phyloP scores from a whole-genome alignment of 495 filamentous ascomycete species.

The Lasiosphaeriaceae sp. region DNA sequence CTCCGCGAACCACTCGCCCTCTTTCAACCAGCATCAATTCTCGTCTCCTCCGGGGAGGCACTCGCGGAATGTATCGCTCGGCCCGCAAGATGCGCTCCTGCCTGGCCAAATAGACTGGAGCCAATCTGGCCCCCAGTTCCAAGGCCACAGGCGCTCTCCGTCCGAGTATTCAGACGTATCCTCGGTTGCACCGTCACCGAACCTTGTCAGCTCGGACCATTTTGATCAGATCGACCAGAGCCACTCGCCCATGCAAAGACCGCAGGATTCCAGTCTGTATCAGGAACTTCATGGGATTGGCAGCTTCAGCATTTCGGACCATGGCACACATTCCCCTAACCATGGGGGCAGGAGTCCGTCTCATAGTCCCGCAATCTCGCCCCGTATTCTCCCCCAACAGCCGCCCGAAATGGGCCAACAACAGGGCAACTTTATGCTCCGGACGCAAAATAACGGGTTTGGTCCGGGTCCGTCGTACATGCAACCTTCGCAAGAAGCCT shows the following conservation, averaged over 20 bases:
- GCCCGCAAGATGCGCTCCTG: slow-evolving; percentile 70
- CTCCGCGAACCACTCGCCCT: slow-evolving; percentile 55
- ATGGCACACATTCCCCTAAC: slow-evolving; percentile 51
- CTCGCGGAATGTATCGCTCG: slow-evolving; percentile 77
- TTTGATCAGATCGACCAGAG: slow-evolving; percentile 71
- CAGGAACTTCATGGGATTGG: slow-evolving; percentile 73
- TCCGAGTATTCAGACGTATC: slow-evolving; percentile 89
- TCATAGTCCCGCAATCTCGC: slow-evolving; percentile 82
- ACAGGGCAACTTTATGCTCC: slow-evolving; percentile 49
- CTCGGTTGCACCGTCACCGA: slow-evolving; percentile 77
- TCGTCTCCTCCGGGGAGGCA: slow-evolving; percentile 52
- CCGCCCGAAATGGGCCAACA: slow-evolving; percentile 45
- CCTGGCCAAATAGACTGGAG: slow-evolving; percentile 68
- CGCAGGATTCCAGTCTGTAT: slow-evolving; percentile 70
- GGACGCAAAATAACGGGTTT: slow-evolving; percentile 44
- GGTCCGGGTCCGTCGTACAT: slow-evolving; percentile 51
- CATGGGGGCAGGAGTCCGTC: slow-evolving; percentile 65
- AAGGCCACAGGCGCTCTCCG: slow-evolving; percentile 72
- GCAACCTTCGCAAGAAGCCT: slow-evolving; percentile 53
- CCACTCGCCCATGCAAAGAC: slow-evolving; percentile 73
- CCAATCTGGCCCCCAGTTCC: slow-evolving; percentile 62
- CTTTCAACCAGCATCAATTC: slow-evolving; percentile 55
- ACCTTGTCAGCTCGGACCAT: slow-evolving; percentile 69
- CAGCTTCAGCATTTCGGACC: slow-evolving; percentile 78
- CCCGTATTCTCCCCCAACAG: slow-evolving; percentile 74